These are phyloP conservation scores for Peniophora sp. DNA, from an alignment of 1,284 basidiomycete genomes.

Conservation along the genomic window DNA sequence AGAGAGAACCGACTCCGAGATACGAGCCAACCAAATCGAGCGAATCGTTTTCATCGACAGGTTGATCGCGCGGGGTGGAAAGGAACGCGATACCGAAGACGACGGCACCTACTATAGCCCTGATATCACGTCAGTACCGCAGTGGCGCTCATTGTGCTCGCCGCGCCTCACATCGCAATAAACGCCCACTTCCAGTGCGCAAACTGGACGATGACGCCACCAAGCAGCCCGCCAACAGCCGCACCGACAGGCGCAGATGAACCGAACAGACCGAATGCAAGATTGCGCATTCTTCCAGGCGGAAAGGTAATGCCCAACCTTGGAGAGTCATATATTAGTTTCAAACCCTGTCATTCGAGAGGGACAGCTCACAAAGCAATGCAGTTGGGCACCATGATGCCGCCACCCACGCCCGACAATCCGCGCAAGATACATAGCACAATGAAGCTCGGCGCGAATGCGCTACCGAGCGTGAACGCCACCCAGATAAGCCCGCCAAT, in stretches of 20 bases:
- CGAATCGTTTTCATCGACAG: not conserved
- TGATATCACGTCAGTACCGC: not conserved
- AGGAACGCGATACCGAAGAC: not conserved
- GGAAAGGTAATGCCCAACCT: conserved; percentile 5
- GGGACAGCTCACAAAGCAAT: conserved; percentile 2
- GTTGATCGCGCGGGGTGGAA: not conserved
- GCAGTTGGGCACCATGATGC: conserved; percentile 5
- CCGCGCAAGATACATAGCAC: conserved; percentile 4
- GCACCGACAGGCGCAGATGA: conserved; percentile 3
- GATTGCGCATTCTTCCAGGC: conserved; percentile 4
- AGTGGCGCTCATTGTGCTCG: not conserved
- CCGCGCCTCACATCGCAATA: too few species aligned
- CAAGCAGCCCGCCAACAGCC: conserved; percentile 1
- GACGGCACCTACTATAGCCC: not conserved
- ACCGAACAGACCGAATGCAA: conserved; percentile 5
- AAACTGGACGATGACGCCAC: conserved; percentile 2
- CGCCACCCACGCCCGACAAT: conserved; percentile 3
- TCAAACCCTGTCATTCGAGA: too few species aligned
- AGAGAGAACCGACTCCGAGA: not conserved
- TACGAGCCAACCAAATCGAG: conserved; percentile 1
- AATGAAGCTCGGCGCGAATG: conserved; percentile 4
- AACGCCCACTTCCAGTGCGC: conserved; percentile 3
- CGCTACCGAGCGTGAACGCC: conserved; percentile 5
- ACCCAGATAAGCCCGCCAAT: conserved; percentile 5
- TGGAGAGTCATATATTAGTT: too few species aligned